phyloP scores from a whole-genome alignment of 495 filamentous ascomycete genomes.

The Xeromyces bisporus region DNA sequence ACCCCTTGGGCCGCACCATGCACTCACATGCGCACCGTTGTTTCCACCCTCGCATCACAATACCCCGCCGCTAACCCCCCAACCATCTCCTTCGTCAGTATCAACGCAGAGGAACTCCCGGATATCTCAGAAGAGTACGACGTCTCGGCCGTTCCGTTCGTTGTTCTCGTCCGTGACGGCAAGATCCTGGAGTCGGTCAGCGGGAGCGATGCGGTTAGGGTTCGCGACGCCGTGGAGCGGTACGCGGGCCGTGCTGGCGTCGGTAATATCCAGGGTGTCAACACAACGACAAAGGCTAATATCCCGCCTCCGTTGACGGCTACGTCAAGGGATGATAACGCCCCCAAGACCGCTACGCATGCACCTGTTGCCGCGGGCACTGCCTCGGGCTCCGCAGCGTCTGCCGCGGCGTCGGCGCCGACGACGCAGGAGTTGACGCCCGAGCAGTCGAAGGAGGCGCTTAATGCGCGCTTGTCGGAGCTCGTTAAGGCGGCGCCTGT shows the following conservation, averaged over 20 bases:
- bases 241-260: conserved; percentile 36
- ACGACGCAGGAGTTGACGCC: conserved; percentile 58
- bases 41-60: conserved; percentile 65
- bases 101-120: conserved; percentile 79
- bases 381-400: conserved; percentile 23
- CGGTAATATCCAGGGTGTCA: conserved; percentile 8
- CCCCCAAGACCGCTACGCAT: conserved; percentile 18
- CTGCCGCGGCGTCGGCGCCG: conserved; percentile 32
- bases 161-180: conserved; percentile 59
- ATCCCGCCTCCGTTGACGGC: conserved; percentile 37
- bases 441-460: conserved; percentile 55
- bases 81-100: conserved; percentile 60
- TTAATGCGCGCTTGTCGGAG: conserved; percentile 56
- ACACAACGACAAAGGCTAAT: conserved; percentile 12
- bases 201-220: conserved; percentile 70
- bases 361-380: conserved; percentile 28
- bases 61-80: conserved; percentile 51
- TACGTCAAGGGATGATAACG: conserved; percentile 25
- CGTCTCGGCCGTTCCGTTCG: conserved; percentile 82
- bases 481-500: conserved; percentile 89
- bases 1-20: conserved; percentile 95
- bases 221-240: conserved; percentile 67
- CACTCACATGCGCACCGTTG: conserved; percentile 77
- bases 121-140: conserved; percentile 81
- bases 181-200: conserved; percentile 63